Percentiles rank a stretch among this genome's conserved stretches.
phyloP scores from a whole-genome alignment of 2,329 filamentous ascomycete species.

The Fusarium lyarnte region DNA sequence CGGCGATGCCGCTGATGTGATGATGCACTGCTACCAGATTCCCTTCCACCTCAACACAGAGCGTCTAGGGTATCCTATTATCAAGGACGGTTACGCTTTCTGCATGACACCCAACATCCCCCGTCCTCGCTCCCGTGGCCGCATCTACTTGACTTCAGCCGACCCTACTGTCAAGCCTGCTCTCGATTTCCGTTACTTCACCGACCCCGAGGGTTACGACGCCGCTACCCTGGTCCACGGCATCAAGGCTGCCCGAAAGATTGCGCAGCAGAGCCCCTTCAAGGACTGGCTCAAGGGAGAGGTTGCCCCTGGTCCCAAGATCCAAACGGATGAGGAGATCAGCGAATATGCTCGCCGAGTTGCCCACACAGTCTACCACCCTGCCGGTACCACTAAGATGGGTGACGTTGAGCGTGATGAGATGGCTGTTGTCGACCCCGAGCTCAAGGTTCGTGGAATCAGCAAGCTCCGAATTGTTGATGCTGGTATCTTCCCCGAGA shows the following conservation, averaged over 20 bases:
- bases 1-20: conserved; percentile 82
- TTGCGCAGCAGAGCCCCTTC: conserved; percentile 80
- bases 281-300: conserved; percentile 85
- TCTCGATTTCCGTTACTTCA: conserved; percentile 90
- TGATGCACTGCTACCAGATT: conserved; percentile 98
- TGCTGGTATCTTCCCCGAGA: conserved; percentile 87
- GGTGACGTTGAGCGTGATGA: conserved; percentile 75
- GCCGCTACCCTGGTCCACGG: conserved; percentile 82
- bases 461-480: conserved; percentile 82
- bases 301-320: conserved; percentile 77
- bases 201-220: conserved; percentile 85
- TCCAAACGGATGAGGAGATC: conserved; percentile 82
- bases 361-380: conserved; percentile 91
- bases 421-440: conserved; percentile 81
- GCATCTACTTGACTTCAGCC: conserved; percentile 78
- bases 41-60: conserved; percentile 89
- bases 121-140: conserved; percentile 79
- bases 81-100: conserved; percentile 80
- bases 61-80: conserved; percentile 74
- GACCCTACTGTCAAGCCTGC: conserved; percentile 83
- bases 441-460: conserved; percentile 77
- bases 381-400: conserved; percentile 91
- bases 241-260: conserved; percentile 78
- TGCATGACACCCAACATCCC: conserved; percentile 95
- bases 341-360: conserved; percentile 82